phyloP scores from a whole-genome alignment of 164 flowering plant genomes.

The Euptelea pleiosperma region DNA sequence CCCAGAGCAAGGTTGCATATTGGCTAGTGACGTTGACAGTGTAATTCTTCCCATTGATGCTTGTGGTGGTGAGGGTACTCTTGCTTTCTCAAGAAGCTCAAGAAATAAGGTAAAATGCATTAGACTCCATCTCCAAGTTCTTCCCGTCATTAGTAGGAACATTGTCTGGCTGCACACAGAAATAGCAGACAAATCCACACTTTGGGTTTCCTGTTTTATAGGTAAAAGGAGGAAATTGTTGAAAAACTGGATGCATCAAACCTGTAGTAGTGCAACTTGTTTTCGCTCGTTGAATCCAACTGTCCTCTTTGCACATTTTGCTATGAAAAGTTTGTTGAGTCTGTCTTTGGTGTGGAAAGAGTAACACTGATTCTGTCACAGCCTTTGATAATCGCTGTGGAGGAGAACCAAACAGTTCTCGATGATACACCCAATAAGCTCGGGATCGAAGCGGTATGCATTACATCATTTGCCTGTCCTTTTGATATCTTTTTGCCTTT shows the following conservation, averaged over 20 bases:
- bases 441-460: constrained; percentile 62
- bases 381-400: constrained; percentile 78
- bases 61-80: constrained; percentile 77
- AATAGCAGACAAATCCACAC: too few relatives aligned
- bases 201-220: too few relatives aligned
- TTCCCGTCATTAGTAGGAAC: too few relatives aligned
- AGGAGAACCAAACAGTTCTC: constrained; percentile 83
- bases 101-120: constrained; percentile 39
- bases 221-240: too few relatives aligned
- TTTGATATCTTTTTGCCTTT: neutral
- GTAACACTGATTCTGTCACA: constrained; percentile 25
- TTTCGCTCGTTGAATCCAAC: too few relatives aligned
- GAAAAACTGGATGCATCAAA: too few relatives aligned
- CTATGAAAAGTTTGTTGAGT: too few relatives aligned
- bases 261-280: too few relatives aligned
- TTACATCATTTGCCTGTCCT: neutral
- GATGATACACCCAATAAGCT: constrained; percentile 65
- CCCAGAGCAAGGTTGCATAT: constrained; percentile 38
- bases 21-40: constrained; percentile 70
- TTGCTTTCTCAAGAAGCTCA: constrained; percentile 63
- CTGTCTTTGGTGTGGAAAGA: neutral
- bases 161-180: too few relatives aligned
- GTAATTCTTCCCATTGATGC: constrained; percentile 72
- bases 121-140: neutral
- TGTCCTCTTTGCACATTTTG: too few relatives aligned